phyloP scores from a whole-genome alignment of 2,329 filamentous ascomycete genomes.

The Cadophora gregata region DNA sequence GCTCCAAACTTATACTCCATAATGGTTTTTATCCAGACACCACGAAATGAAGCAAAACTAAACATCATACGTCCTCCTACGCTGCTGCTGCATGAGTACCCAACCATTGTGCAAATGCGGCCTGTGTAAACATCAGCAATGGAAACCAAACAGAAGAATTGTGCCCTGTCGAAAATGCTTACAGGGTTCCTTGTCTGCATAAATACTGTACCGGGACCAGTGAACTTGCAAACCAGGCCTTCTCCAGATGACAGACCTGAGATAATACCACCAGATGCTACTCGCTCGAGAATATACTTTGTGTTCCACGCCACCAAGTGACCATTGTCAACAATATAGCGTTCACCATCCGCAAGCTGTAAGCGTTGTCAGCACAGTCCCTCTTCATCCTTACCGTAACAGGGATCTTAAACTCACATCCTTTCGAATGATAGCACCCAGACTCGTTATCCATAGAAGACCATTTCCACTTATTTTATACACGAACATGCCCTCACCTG shows the following conservation, averaged over 20 bases:
- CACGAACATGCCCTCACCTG: slow-evolving; percentile 88
- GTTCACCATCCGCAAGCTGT: slow-evolving; percentile 70
- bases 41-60: not conserved
- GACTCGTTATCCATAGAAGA: slow-evolving; percentile 87
- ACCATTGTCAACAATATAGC: slow-evolving; percentile 91
- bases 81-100: slow-evolving; percentile 38
- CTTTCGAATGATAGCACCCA: slow-evolving; percentile 94
- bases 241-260: slow-evolving; percentile 83
- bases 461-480: slow-evolving; percentile 85
- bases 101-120: slow-evolving; percentile 42
- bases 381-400: not conserved
- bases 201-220: slow-evolving; percentile 87
- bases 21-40: slow-evolving; percentile 10
- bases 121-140: slow-evolving; percentile 25
- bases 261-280: slow-evolving; percentile 90
- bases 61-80: slow-evolving; percentile 19
- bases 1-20: slow-evolving; percentile 10
- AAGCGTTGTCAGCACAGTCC: slow-evolving; percentile 25
- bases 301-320: slow-evolving; percentile 97
- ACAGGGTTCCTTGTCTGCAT: slow-evolving; percentile 89
- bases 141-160: not conserved
- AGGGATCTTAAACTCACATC: slow-evolving; percentile 65
- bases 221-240: slow-evolving; percentile 93
- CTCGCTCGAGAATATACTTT: slow-evolving; percentile 88
- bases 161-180: slow-evolving; percentile 44